Evolutionary conservation across 805 yeast genomes (phyloP).

Genomic region (Candida sanyiensis): DNA sequence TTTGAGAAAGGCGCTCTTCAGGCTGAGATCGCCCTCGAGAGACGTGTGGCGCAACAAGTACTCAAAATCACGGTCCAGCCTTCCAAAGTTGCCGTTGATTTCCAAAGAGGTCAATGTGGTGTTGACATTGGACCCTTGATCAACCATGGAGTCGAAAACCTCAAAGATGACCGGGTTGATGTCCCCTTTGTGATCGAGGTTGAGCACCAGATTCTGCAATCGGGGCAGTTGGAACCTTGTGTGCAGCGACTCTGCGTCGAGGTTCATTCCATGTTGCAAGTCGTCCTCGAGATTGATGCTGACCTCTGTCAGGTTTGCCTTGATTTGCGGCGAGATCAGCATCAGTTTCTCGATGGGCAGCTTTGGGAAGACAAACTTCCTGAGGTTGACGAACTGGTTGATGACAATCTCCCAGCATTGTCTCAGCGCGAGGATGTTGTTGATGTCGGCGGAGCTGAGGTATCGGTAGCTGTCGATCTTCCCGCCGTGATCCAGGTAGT

Average conservation of each 20-base stretch:
- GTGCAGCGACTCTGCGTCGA: neutral
- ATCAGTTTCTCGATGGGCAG: constrained; percentile 17
- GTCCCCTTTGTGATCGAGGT: constrained; percentile 9
- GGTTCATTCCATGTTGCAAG: constrained; percentile 1
- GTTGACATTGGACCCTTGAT: neutral
- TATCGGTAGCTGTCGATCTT: constrained; percentile 16
- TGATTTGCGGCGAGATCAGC: constrained; percentile 2
- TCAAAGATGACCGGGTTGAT: constrained; percentile 3
- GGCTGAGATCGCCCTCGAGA: constrained; percentile 9
- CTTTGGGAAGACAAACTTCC: constrained; percentile 14
- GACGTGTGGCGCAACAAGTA: constrained; percentile 17
- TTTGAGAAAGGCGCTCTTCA: constrained; percentile 12
- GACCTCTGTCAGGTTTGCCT: constrained; percentile 7
- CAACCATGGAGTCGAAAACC: neutral
- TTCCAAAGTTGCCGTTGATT: constrained; percentile 21
- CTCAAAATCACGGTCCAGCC: constrained; percentile 17
- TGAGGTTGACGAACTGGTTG: constrained; percentile 13
- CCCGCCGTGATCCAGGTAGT: constrained; percentile 19
- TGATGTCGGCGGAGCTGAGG: constrained; percentile 12
- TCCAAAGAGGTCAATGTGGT: constrained; percentile 11
- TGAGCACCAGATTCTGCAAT: constrained; percentile 11
- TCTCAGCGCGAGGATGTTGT: constrained; percentile 15
- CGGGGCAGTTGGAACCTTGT: constrained; percentile 10
- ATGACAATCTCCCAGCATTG: constrained; percentile 21
- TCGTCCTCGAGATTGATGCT: constrained; percentile 14